Evolutionary conservation across 2,329 filamentous ascomycete genomes (phyloP).

Genomic region (Zasmidium citrigriseum): DNA sequence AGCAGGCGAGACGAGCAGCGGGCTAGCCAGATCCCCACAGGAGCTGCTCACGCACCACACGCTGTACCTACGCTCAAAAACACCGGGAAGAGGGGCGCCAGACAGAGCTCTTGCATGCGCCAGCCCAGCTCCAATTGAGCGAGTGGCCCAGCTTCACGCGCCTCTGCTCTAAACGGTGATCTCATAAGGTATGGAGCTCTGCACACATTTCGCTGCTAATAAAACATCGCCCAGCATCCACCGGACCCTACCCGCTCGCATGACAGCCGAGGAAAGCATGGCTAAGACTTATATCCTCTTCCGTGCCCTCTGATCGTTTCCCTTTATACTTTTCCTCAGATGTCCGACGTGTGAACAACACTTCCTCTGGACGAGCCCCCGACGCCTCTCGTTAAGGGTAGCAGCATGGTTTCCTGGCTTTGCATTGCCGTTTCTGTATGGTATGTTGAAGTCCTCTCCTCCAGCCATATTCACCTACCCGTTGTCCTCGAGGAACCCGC

Average conservation of each 20-base stretch:
- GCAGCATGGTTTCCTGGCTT: conserved; percentile 38
- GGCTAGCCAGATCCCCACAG: conserved; percentile 17
- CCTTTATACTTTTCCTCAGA: conserved; percentile 24
- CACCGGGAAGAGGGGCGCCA: conserved; percentile 28
- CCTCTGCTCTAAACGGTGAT: conserved; percentile 28
- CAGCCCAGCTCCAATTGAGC: conserved; percentile 24
- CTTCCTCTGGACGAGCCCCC: conserved; percentile 27
- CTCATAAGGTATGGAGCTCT: conserved; percentile 30
- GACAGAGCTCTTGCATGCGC: conserved; percentile 30
- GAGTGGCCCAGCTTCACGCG: conserved; percentile 29
- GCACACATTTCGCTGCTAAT: conserved; percentile 24
- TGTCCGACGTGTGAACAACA: conserved; percentile 30
- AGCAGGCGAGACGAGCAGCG: conserved; percentile 18
- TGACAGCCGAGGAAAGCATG: conserved; percentile 34
- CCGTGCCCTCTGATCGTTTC: conserved; percentile 27
- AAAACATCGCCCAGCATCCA: conserved; percentile 25
- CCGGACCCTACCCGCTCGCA: conserved; percentile 35
- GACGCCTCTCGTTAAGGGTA: conserved; percentile 32
- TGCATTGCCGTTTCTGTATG: conserved; percentile 34
- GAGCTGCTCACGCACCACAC: conserved; percentile 1
- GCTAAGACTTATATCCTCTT: conserved; percentile 33
- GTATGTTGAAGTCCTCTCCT: conserved; percentile 25
- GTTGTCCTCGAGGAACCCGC: background rate
- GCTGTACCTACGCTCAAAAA: background rate
- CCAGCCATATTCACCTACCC: background rate